Evolutionary conservation across 371 early-diverging fungal genomes (phyloP), one percentile per base, ranked within the genome.

Genomic region (Mortierella sp.): DNA sequence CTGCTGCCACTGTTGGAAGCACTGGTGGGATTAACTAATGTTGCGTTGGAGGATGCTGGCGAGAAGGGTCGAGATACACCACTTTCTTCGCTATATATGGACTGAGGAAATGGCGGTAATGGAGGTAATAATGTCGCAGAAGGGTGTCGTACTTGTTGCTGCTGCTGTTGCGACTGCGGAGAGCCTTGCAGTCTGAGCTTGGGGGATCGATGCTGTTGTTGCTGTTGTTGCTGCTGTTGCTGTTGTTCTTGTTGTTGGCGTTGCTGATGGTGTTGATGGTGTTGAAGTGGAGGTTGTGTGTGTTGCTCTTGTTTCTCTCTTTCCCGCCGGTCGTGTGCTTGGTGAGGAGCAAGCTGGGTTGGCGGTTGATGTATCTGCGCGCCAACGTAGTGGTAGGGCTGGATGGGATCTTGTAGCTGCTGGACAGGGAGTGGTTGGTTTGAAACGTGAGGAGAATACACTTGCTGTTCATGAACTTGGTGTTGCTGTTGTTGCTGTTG

Each of bases 31-130:
- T 75, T 79, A 26, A 74, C 65, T 37, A 78, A 32, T 0, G 79
- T 74, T 40, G 80, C 72, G 45, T 58, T 77, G 68, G 74, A 74
- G 3, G 74, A 70, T 8, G 45, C 22, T 8, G 68, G 74, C 6
- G 79, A 78, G 68, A 70, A 79, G 20, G 69, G 11, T 51, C 65
- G 71, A 22, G 35, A 3, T 8, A 11, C 5, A n/a, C 60, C 35
- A 22, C 66, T 22, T 12, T 61, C 64, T 2, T 79, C 72, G 2
- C 62, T 67, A 28, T 71, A 71, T 4, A 68, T 30, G 8, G 40
- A 64, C 24, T 74, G 74, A 32, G 74, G 65, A 35, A 71, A 39
- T 14, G 80, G 68, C n/a, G 75, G 75, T 20, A 68, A 64, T 62
- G 68, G 32, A 55, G 54, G 22, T 62, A 66, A 51, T 66, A 58